phyloP scores from a whole-genome alignment of 148 eudicot genomes.

The Rhododendron ovatum region DNA sequence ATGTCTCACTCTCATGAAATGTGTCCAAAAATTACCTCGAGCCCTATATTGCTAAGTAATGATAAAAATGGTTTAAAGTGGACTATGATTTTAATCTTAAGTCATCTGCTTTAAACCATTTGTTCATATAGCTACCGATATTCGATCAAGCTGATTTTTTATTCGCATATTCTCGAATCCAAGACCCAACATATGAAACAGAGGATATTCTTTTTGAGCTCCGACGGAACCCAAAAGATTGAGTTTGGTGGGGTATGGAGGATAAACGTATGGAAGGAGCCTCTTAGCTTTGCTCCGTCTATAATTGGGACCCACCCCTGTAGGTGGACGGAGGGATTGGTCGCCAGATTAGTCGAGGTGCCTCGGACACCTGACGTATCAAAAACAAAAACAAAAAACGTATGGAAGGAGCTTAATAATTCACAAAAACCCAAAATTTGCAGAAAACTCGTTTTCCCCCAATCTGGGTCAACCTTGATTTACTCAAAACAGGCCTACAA shows the following conservation, averaged over 20 bases:
- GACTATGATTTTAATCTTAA: not conserved
- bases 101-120: not conserved
- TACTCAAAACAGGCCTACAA: not conserved
- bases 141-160: not conserved
- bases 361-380: no score
- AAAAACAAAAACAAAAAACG: not conserved
- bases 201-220: not conserved
- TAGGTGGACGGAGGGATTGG: no score
- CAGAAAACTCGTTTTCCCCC: not conserved
- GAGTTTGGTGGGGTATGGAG: not conserved
- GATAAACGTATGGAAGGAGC: not conserved
- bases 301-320: not conserved
- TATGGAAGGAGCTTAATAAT: not conserved
- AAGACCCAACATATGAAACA: not conserved
- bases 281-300: not conserved
- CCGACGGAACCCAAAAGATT: not conserved
- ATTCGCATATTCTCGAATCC: not conserved
- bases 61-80: not conserved
- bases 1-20: not conserved
- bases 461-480: slow-evolving; percentile 1
- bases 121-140: not conserved
- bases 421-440: not conserved
- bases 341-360: no score
- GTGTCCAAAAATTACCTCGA: not conserved
- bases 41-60: not conserved